Conservation (phyloP, 2,329 filamentous ascomycete species). For the Shiraia sp. region DNA sequence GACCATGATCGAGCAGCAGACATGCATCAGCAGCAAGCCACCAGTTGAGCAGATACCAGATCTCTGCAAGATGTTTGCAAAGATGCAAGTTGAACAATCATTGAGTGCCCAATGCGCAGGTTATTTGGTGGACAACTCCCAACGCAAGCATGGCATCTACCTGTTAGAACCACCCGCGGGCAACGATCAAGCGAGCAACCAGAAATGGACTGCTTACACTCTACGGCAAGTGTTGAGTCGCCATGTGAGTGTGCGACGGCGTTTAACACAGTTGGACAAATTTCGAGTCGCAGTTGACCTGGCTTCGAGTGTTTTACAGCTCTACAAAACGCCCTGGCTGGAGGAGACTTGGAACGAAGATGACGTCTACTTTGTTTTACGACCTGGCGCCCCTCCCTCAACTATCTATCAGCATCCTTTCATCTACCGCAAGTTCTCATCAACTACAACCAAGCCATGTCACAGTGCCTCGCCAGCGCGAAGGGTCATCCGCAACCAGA, state of each 20-base stretch:
- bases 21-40: not conserved
- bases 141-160: constrained; percentile 22
- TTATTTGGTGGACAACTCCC: constrained; percentile 12
- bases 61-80: constrained; percentile 18
- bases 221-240: constrained; percentile 11
- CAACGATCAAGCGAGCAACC: constrained; percentile 2
- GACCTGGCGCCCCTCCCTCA: constrained; percentile 10
- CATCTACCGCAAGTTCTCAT: constrained; percentile 12
- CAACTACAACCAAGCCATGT: not conserved
- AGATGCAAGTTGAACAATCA: constrained; percentile 11
- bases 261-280: constrained; percentile 17
- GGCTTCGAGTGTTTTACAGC: constrained; percentile 23
- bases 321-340: constrained; percentile 30
- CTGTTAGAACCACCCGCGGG: constrained; percentile 2
- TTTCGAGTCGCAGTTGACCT: constrained; percentile 20
- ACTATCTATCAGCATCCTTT: constrained; percentile 22
- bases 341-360: constrained; percentile 17
- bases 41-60: constrained; percentile 11
- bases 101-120: constrained; percentile 18
- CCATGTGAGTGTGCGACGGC: constrained; percentile 3
- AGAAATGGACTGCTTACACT: constrained; percentile 17
- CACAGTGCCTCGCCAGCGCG: not conserved
- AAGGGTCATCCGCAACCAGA: constrained; percentile 31
- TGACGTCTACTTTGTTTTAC: constrained; percentile 23
- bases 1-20: constrained; percentile 1